Evolutionary conservation across 2,329 filamentous ascomycete genomes (phyloP).

Genomic region (Penicillium italicum): DNA sequence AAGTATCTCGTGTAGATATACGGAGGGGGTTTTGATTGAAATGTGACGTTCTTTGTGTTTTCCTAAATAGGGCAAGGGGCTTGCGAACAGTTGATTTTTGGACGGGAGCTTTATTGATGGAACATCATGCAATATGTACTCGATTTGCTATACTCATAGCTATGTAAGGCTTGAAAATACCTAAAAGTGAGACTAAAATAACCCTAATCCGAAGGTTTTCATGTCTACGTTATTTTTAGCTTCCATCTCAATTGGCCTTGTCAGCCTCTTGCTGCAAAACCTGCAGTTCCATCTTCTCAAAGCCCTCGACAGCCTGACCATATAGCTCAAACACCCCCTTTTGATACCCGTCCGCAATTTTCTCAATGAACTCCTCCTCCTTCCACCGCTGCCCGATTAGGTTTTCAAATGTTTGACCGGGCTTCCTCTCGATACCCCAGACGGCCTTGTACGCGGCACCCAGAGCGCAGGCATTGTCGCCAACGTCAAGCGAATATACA

Average conservation of each 20-base stretch:
- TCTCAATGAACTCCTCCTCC: constrained; percentile 77
- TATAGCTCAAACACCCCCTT: constrained; percentile 72
- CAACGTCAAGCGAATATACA: constrained; percentile 89
- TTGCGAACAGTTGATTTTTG: neutral
- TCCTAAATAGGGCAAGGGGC: constrained; percentile 24
- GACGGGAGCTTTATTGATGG: neutral
- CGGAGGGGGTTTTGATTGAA: neutral
- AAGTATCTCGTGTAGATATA: neutral
- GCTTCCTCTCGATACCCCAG: constrained; percentile 73
- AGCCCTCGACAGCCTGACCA: constrained; percentile 69
- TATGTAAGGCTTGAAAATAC: neutral
- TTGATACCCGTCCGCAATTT: constrained; percentile 76
- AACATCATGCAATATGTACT: neutral
- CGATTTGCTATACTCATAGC: neutral
- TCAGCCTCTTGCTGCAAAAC: constrained; percentile 51
- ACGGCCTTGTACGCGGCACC: constrained; percentile 95
- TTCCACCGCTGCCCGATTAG: constrained; percentile 80
- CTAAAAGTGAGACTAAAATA: neutral
- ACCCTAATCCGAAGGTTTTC: neutral
- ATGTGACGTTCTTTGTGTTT: neutral
- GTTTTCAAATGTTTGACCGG: constrained; percentile 77
- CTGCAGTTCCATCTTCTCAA: constrained; percentile 68
- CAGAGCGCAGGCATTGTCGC: constrained; percentile 89
- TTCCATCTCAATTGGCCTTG: neutral
- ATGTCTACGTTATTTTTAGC: neutral